These are phyloP conservation scores for Pulicaria dysenterica DNA, from an alignment of 129 eudicot species.

Conservation along the genomic window DNA sequence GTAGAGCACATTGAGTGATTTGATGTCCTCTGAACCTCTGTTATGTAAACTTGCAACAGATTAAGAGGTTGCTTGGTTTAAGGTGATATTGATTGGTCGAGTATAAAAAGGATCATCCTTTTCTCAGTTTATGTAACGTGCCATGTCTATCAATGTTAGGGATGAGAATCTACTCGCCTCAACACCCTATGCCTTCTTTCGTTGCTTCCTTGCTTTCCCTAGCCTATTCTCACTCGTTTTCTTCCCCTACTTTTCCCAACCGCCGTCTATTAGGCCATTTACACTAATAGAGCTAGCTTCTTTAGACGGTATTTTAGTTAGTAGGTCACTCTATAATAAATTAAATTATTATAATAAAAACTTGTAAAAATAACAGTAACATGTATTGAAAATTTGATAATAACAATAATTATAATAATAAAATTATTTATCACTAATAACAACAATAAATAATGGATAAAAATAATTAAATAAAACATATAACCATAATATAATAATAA, in stretches of 20 bases:
- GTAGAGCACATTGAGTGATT: neutral
- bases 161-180: neutral
- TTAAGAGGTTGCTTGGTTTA: neutral
- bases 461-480: too few relatives aligned
- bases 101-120: neutral
- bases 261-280: neutral
- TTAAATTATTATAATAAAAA: neutral
- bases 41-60: neutral
- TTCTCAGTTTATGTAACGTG: neutral
- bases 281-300: neutral
- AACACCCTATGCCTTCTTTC: neutral
- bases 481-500: too few relatives aligned
- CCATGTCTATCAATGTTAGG: neutral
- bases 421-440: too few relatives aligned
- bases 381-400: too few relatives aligned
- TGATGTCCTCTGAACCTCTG: neutral
- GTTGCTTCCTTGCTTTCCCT: neutral
- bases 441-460: too few relatives aligned
- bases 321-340: neutral
- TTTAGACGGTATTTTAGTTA: too few relatives aligned
- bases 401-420: too few relatives aligned
- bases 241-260: neutral
- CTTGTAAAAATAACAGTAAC: neutral
- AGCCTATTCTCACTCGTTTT: neutral
- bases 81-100: neutral